Evolutionary conservation across 805 yeast genomes (phyloP), one percentile per base, ranked within the genome.

Genomic region (Teunomyces stri): DNA sequence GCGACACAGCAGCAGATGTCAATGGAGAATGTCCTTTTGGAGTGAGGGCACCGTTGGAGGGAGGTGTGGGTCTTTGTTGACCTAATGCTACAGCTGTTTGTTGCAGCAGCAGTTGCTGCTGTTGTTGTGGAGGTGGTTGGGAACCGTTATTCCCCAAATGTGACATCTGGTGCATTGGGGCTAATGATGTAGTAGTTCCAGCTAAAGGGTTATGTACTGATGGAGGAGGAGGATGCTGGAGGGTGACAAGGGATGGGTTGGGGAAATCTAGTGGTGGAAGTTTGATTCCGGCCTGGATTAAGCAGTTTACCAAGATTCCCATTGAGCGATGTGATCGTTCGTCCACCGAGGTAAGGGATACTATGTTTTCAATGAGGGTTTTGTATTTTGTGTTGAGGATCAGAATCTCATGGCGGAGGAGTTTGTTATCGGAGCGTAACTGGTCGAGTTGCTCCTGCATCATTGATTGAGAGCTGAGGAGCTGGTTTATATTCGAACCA

Each of bases 181-280:
- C n/a, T 33, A 31, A 20, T 9, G 38, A 27, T n/a, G 42, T 20
- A 5, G 20, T 13, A 3, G 48, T 15, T 3, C 10, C 18, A 10
- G 34, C 28, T 5, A 31, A 21, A 12, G 43, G 40, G 29, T 22
- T 37, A 20, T 37, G 40, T 21, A 37, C 25, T 12, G 22, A 9
- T 7, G 29, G 29, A 10, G 42, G 28, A 4, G 38, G 29, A 21
- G 64, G 64, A 43, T 44, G 54, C 46, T 51, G 59, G 46, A 60
- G 47, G 28, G 52, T 51, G 13, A 62, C 47, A 27, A 64, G 46
- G 33, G 50, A 51, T 1, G 69, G 75, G 47, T 66, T 67, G 5
- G 87, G 87, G 40, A 81, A 64, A 47, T 82, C 85, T 29, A 84
- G 66, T 2, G 76, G 78, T 2, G 91, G 90, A n/a, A 86, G 54